Base-by-base conservation (phyloP, 208 protist species). In the Phytomonas sp. region DNA sequence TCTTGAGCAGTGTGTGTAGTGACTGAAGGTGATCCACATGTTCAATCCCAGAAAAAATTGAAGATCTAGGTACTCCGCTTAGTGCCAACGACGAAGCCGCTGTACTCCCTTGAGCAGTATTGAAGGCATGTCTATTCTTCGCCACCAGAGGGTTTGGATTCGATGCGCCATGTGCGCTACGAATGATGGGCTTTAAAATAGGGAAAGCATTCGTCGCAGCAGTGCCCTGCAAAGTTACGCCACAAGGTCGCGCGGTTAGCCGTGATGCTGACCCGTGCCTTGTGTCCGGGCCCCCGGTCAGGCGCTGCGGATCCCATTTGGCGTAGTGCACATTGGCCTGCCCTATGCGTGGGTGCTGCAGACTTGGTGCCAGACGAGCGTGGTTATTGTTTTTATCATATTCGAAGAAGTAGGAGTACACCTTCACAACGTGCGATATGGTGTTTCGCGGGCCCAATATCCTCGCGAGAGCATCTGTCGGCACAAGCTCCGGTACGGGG, bases 331-430 rank as follows among this genome's bases (percentile, higher is more conserved):
- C 37, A 32, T 94, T 75, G 3, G 89, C 89, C 15, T 61, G 46
- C 4, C 86, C 86, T 6, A 77, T 65, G 63, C 82, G 75, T 40
- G 72, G 40, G 68, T 94, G 89, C 32, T 63, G 31, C 29, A 89
- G 34, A 0, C 62, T 51, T 32, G 75, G 65, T 26, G 78, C 73
- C 62, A 94, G 76, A 2, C 85, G 85, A 43, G 88, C 82, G 32
- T 32, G 63, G 59, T 60, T 68, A n/a, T 43, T 61, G 34, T 74
- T 60, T 62, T 72, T 75, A 29, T 87, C 79, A 29, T 73, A 37
- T 37, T 92, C 86, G 72, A 92, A 84, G 62, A 83, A 94, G 73
- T 92, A 92, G 28, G 70, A 73, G 74, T 91, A 91, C 30, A 92
- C 77, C n/a, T 70, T 76, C 40, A 91, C 61, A 31, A 93, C 77